Evolutionary conservation across 495 filamentous ascomycete genomes (phyloP), one percentile per base, ranked within the genome.

Genomic region (Aeminium ludgeri): DNA sequence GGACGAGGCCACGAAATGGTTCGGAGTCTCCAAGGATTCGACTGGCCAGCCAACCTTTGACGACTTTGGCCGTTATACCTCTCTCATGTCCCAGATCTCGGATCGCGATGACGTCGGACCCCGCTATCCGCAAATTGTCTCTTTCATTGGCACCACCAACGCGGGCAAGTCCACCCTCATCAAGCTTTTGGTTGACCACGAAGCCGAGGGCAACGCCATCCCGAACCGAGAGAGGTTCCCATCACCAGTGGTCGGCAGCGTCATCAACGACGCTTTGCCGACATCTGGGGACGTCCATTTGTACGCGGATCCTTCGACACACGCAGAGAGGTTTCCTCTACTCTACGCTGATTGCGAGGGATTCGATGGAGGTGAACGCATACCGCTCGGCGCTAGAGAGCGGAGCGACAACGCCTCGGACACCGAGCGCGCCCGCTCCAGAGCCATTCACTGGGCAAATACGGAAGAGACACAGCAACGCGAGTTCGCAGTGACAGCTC

Each of bases 221-320:
- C 32, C 29, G 8, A 48, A 36, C 20, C 18, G 29, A 19, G 27
- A 34, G 6, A 34, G 25, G 30, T 54, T 59, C 35, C 40, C 48
- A 18, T 46, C 51, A 11, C 61, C 61, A 4, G 59, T 64, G 2
- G 58, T 64, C 30, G 62, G 62, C 16, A 50, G 53, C 27, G 38
- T 56, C 36, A 57, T 60, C 33, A 61, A 68, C 19, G 57, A 62
- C 23, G 37, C 46, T 8, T 45, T 64, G n/a, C 68, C 74, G 0
- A 77, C 72, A 4, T 74, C 73, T 4, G 73, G 62, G 10, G 70
- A 76, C 49, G 74, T 79, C 17, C 74, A 80, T 55, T 59, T 79
- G 10, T 80, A 78, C 39, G 54, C 64, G 0, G 74, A 80, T 51
- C 73, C 72, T 0, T 56, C 57, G 13, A 72, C 67, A 0, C 61